phyloP scores from a whole-genome alignment of 2,329 filamentous ascomycete species.

The Metarhizium album region DNA sequence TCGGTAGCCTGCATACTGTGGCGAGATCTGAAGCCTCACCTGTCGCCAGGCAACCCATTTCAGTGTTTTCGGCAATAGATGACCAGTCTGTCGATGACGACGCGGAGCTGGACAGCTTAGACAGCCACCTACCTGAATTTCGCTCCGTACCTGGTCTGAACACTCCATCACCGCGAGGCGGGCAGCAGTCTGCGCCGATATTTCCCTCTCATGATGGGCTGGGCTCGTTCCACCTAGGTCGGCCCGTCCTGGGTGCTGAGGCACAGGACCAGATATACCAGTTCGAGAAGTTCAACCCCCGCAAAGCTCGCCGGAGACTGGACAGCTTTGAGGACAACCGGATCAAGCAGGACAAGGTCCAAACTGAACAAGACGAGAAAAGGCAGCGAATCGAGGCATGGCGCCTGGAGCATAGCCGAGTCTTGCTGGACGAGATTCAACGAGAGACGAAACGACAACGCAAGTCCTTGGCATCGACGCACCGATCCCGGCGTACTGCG shows the following conservation, averaged over 20 bases:
- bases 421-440: slow-evolving; percentile 80
- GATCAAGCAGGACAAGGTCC: slow-evolving; percentile 41
- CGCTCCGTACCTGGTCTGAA: slow-evolving; percentile 43
- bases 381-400: slow-evolving; percentile 81
- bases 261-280: slow-evolving; percentile 81
- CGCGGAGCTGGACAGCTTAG: slow-evolving; percentile 80
- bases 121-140: slow-evolving; percentile 85
- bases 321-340: slow-evolving; percentile 43
- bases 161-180: slow-evolving; percentile 13
- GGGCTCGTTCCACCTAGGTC: slow-evolving; percentile 66
- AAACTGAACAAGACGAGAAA: slow-evolving; percentile 58
- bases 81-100: slow-evolving; percentile 47
- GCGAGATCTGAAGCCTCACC: slow-evolving; percentile 47
- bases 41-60: slow-evolving; percentile 29
- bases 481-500: slow-evolving; percentile 16
- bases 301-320: slow-evolving; percentile 44
- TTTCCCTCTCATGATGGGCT: slow-evolving; percentile 89
- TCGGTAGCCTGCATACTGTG: slow-evolving; percentile 65
- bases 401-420: slow-evolving; percentile 81
- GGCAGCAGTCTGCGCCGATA: slow-evolving; percentile 49
- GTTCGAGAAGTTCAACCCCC: slow-evolving; percentile 76
- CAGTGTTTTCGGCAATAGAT: slow-evolving; percentile 24
- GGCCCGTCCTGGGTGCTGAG: slow-evolving; percentile 39
- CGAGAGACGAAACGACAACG: slow-evolving; percentile 65
- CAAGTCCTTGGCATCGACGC: slow-evolving; percentile 43